Evolutionary conservation across 2,329 filamentous ascomycete genomes (phyloP).

Genomic region (Boeremia lycopersici): DNA sequence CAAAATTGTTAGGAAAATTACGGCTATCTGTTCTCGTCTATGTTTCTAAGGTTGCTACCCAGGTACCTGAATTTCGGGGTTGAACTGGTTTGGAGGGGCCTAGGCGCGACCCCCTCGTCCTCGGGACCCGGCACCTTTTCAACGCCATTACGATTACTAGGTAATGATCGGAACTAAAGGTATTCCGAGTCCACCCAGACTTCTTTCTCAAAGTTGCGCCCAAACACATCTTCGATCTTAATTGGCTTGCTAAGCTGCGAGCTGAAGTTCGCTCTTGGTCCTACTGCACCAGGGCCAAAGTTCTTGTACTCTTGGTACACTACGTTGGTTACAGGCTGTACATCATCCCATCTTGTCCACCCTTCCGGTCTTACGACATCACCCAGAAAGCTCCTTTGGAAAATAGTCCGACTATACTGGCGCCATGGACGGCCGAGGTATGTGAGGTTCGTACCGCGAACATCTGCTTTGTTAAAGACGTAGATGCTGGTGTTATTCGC

Average conservation of each 20-base stretch:
- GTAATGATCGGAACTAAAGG: background rate
- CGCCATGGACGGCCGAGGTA: constrained; percentile 59
- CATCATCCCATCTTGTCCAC: constrained; percentile 51
- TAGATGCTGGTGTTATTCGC: constrained; percentile 50
- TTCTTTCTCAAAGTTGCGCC: constrained; percentile 20
- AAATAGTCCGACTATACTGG: constrained; percentile 54
- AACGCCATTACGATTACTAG: background rate
- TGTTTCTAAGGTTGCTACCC: too few species aligned
- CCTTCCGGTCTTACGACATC: constrained; percentile 63
- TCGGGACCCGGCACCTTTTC: background rate
- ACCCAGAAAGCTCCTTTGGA: constrained; percentile 57
- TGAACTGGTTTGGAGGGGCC: too few species aligned
- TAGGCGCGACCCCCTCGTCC: too few species aligned
- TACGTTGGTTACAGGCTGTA: constrained; percentile 22
- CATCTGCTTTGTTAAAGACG: constrained; percentile 58
- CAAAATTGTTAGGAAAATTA: too few species aligned
- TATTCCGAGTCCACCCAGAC: constrained; percentile 25
- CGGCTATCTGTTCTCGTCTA: too few species aligned
- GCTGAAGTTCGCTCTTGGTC: constrained; percentile 13
- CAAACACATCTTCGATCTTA: constrained; percentile 18
- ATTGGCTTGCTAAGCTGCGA: constrained; percentile 12
- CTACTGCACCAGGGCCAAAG: constrained; percentile 20
- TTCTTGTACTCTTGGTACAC: constrained; percentile 28
- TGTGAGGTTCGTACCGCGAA: constrained; percentile 48
- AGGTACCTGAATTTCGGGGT: too few species aligned